Percentiles rank a stretch among this genome's conserved stretches.
These are phyloP conservation scores for Apiospora saccharicola DNA, from an alignment of 2,329 filamentous ascomycete genomes.

Conservation along the genomic window DNA sequence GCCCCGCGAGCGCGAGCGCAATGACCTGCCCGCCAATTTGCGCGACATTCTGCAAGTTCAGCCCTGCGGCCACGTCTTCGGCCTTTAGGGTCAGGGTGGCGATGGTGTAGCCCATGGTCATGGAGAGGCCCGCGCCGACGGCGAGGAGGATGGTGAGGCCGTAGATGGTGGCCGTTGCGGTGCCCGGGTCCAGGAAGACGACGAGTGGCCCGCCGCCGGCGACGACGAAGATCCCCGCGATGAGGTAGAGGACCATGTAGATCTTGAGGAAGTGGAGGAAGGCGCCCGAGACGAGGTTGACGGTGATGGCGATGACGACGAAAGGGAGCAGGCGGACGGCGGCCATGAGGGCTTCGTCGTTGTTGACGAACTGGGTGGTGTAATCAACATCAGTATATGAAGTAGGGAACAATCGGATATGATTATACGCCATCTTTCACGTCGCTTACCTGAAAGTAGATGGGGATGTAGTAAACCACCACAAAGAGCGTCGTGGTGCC, in stretches of 20 bases:
- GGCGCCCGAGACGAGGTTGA: slow-evolving; percentile 8
- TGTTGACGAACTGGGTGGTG: slow-evolving; percentile 36
- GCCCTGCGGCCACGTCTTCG: slow-evolving; percentile 39
- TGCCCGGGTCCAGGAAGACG: slow-evolving; percentile 26
- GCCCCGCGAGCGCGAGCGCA: slow-evolving; percentile 11
- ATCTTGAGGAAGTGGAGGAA: slow-evolving; percentile 44
- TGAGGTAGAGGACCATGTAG: neutral
- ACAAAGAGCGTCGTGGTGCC: slow-evolving; percentile 38
- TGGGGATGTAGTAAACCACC: slow-evolving; percentile 57
- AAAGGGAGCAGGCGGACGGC: slow-evolving; percentile 45
- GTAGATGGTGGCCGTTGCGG: slow-evolving; percentile 39
- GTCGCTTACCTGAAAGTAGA: slow-evolving; percentile 58
- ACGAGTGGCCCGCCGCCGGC: neutral
- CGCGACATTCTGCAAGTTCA: slow-evolving; percentile 45
- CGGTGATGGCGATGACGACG: slow-evolving; percentile 44
- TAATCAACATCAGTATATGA: too few species aligned
- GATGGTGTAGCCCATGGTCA: slow-evolving; percentile 45
- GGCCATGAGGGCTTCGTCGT: neutral
- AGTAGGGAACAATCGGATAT: too few species aligned
- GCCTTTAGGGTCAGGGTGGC: slow-evolving; percentile 42
- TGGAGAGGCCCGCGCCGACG: slow-evolving; percentile 46
- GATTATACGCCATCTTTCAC: too few species aligned
- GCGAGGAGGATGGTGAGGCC: slow-evolving; percentile 49
- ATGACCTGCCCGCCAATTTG: slow-evolving; percentile 27
- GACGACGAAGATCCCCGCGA: neutral